phyloP scores from a whole-genome alignment of 2,329 filamentous ascomycete genomes.

The Sordariomycetes sp. region DNA sequence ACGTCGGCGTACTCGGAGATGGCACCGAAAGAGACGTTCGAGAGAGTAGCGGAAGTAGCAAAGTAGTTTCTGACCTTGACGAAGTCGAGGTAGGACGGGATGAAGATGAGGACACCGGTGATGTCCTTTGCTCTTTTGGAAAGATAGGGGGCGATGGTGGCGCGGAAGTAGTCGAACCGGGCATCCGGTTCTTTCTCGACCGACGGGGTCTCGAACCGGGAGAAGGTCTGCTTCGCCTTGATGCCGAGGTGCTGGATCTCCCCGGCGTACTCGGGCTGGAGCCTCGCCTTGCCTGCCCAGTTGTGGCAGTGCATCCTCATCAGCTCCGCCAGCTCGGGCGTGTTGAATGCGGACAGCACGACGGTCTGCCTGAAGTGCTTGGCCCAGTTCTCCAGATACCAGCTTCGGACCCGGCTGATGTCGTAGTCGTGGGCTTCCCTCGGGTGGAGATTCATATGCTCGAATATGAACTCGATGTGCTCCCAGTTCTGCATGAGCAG shows the following conservation, averaged over 20 bases:
- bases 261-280: conserved; percentile 58
- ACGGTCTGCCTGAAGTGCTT: conserved; percentile 77
- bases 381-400: conserved; percentile 87
- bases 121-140: conserved; percentile 55
- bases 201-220: conserved; percentile 64
- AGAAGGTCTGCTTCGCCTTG: conserved; percentile 77
- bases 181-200: conserved; percentile 72
- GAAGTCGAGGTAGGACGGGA: conserved; percentile 92
- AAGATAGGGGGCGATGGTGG: conserved; percentile 66
- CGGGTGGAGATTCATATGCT: conserved; percentile 83
- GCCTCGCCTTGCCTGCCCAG: conserved; percentile 66
- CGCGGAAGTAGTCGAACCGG: conserved; percentile 84
- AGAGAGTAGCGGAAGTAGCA: conserved; percentile 52
- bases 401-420: conserved; percentile 78
- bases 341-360: conserved; percentile 70
- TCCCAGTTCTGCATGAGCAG: conserved; percentile 98
- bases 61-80: conserved; percentile 90
- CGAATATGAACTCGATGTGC: conserved; percentile 84
- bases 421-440: conserved; percentile 87
- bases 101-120: conserved; percentile 70
- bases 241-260: conserved; percentile 64
- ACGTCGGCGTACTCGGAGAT: conserved; percentile 82
- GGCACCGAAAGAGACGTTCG: conserved; percentile 56
- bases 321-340: conserved; percentile 76
- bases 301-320: conserved; percentile 70